A percentile compares a stretch with the other conserved stretches of the same genome.
Evolutionary conservation across 176 grass and related monocot species (phyloP).

Genomic region (Triticum urartu): DNA sequence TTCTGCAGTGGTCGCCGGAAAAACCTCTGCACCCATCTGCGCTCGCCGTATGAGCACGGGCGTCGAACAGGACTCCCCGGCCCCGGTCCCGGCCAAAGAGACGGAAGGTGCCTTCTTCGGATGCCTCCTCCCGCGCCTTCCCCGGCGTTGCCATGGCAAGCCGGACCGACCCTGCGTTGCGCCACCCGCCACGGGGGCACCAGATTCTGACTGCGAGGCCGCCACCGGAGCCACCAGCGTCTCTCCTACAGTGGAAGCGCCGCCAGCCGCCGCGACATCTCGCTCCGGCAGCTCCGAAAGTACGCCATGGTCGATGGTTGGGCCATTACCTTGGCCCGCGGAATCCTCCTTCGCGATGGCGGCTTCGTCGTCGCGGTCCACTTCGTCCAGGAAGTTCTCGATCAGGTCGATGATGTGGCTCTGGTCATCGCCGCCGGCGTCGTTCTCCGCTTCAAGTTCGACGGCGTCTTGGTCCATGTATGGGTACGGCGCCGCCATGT

Average conservation of each 20-base stretch:
- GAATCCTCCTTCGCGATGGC: no score
- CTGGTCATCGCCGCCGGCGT: not conserved
- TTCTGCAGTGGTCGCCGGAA: not conserved
- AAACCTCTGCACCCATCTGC: not conserved
- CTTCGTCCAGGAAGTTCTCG: not conserved
- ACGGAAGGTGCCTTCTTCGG: not conserved
- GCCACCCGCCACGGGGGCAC: not conserved
- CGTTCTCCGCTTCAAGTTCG: not conserved
- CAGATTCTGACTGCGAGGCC: no score
- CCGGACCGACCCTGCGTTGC: not conserved
- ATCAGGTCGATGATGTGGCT: not conserved
- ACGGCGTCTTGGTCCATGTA: not conserved
- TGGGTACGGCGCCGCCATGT: not conserved
- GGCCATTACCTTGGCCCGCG: not conserved
- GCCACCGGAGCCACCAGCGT: not conserved
- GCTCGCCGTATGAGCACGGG: not conserved
- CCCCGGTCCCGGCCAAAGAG: not conserved
- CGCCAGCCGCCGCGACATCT: not conserved
- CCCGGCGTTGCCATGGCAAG: not conserved
- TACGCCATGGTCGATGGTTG: not conserved
- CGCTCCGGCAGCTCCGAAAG: no score
- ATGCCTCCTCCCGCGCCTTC: not conserved
- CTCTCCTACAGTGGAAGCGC: not conserved
- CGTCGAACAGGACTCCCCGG: not conserved
- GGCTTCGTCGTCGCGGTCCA: not conserved